A percentile compares a stretch with the other conserved stretches of the same genome.
These are phyloP conservation scores for Sphaerosporella brunnea DNA, from an alignment of 495 filamentous ascomycete genomes.

Conservation along the genomic window DNA sequence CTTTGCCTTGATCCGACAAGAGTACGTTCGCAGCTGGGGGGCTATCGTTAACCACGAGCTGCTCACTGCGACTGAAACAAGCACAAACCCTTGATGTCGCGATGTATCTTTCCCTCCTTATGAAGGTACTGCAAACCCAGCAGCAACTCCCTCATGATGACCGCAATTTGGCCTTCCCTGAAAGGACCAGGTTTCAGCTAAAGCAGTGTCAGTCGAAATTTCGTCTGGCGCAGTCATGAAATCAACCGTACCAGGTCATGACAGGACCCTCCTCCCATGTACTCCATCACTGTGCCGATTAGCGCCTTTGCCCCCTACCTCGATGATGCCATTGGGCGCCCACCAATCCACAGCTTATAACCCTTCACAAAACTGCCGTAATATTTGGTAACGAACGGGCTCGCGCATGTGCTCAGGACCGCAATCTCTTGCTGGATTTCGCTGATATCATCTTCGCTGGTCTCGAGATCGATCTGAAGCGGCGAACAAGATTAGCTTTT, in stretches of 20 bases:
- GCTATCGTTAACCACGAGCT: slow-evolving; percentile 5
- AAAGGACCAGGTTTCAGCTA: slow-evolving; percentile 78
- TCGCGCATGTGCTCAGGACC: slow-evolving; percentile 84
- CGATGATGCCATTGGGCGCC: slow-evolving; percentile 4
- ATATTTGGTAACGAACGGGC: slow-evolving; percentile 90
- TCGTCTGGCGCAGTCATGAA: slow-evolving; percentile 48
- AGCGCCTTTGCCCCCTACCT: neutral
- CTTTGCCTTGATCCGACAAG: slow-evolving; percentile 72
- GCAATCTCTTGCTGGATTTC: slow-evolving; percentile 98
- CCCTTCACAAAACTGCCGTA: slow-evolving; percentile 91
- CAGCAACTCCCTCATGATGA: slow-evolving; percentile 79
- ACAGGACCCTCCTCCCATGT: slow-evolving; percentile 25
- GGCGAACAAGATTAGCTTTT: too few species aligned
- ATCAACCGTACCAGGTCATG: slow-evolving; percentile 39
- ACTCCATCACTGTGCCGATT: slow-evolving; percentile 22
- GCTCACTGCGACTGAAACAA: neutral
- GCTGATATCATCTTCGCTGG: slow-evolving; percentile 94
- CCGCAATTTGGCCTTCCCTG: slow-evolving; percentile 80
- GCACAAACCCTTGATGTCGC: slow-evolving; percentile 82
- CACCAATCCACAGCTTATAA: slow-evolving; percentile 81
- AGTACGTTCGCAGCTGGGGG: slow-evolving; percentile 73
- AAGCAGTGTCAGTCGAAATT: neutral
- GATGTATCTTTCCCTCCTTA: slow-evolving; percentile 82
- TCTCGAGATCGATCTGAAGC: slow-evolving; percentile 88
- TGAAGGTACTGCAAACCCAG: slow-evolving; percentile 86